Evolutionary conservation across 352 stramenopile genomes (phyloP).

Genomic region (Phytopythium cucurbitacearum): DNA sequence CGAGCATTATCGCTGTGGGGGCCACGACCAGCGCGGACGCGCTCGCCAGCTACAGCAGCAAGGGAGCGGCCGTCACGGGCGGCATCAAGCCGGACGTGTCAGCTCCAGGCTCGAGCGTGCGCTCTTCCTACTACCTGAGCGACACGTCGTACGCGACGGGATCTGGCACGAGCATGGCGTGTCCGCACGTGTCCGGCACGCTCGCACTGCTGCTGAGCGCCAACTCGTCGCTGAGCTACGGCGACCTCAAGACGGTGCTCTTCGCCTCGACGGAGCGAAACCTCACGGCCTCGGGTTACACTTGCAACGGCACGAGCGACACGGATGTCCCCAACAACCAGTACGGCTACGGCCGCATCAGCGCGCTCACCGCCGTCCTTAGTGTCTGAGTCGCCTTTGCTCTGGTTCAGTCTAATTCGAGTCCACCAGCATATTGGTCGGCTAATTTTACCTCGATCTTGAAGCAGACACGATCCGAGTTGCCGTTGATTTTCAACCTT

Average conservation of each 20-base stretch:
- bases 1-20: slow-evolving; percentile 19
- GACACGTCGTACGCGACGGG: slow-evolving; percentile 5
- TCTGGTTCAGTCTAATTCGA: no score
- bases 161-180: slow-evolving; percentile 13
- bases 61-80: slow-evolving; percentile 9
- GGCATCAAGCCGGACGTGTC: slow-evolving; percentile 14
- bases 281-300: slow-evolving; percentile 9
- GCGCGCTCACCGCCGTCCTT: slow-evolving; percentile 19
- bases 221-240: slow-evolving; percentile 13
- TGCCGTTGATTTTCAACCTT: no score
- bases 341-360: slow-evolving; percentile 45
- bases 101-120: slow-evolving; percentile 10
- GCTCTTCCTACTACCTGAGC: slow-evolving; percentile 2
- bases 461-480: no score
- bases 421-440: no score
- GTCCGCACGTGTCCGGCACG: slow-evolving; percentile 10
- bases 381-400: no score
- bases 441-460: no score
- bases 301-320: slow-evolving; percentile 32
- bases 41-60: slow-evolving; percentile 11
- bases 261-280: slow-evolving; percentile 8
- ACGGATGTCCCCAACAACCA: slow-evolving; percentile 50
- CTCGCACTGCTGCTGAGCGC: slow-evolving; percentile 12
- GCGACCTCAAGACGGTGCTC: slow-evolving; percentile 11
- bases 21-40: slow-evolving; percentile 12